phyloP scores from a whole-genome alignment of 2,329 filamentous ascomycete species.

The Pseudopyricularia javanii region DNA sequence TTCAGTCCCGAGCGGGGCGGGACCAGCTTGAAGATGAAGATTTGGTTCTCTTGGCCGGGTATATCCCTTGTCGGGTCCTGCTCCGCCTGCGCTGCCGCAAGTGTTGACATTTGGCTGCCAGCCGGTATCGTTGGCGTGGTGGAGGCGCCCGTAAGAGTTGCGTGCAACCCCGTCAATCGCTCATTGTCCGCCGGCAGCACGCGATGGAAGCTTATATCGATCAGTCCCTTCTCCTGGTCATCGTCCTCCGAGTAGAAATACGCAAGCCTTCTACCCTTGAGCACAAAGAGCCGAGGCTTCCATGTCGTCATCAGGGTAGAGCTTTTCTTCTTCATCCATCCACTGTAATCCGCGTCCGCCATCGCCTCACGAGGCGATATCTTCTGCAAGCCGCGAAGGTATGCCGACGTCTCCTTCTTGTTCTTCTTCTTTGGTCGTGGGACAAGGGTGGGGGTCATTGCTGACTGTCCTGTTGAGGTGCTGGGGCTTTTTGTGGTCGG shows the following conservation, averaged over 20 bases:
- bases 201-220: conserved; percentile 94
- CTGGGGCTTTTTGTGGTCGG: conserved; percentile 49
- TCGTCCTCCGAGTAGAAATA: conserved; percentile 96
- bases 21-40: conserved; percentile 97
- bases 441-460: not conserved
- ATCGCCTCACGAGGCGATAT: conserved; percentile 76
- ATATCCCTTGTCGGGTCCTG: conserved; percentile 21
- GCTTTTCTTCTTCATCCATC: conserved; percentile 99
- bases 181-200: conserved; percentile 93
- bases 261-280: conserved; percentile 79
- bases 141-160: conserved; percentile 80
- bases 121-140: conserved; percentile 46
- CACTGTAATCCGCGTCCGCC: conserved; percentile 77
- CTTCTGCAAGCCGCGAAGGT: conserved; percentile 74
- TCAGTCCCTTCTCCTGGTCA: conserved; percentile 84
- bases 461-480: conserved; percentile 30
- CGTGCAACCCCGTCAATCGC: conserved; percentile 78
- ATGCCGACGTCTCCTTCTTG: conserved; percentile 93
- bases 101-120: conserved; percentile 31
- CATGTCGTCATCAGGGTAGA: conserved; percentile 93
- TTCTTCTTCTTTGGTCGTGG: conserved; percentile 51
- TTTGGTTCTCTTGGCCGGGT: conserved; percentile 37
- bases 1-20: conserved; percentile 80
- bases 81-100: conserved; percentile 32
- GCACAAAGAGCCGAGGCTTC: conserved; percentile 92